Evolutionary conservation across 345 rosid species (phyloP), one percentile per base, ranked within the genome.

Genomic region (Pugionium dolabratum): DNA sequence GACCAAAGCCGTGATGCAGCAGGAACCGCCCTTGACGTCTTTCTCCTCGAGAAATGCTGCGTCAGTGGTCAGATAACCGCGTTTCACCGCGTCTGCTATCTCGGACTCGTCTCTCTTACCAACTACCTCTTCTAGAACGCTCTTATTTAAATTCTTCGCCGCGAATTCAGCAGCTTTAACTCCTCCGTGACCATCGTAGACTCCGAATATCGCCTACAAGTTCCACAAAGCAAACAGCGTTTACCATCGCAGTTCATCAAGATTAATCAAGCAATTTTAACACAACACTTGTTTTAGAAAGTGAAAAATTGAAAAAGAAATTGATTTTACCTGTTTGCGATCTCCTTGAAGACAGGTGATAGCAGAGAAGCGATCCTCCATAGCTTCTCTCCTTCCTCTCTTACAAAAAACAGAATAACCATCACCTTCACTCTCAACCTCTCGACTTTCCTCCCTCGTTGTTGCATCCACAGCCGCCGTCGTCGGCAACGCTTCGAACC

Each of bases 311-410:
- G 33, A 62, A 30, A 55, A 1, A 2, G 36, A 44, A 33, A 27
- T 32, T 7, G 9, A 44, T 9, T 4, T 41, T 79, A 91, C 98
- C 92, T 87, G 88, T 46, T 82, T 87, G 54, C 71, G 60, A 61
- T 89, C 86, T 56, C 88, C 95, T 2, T 75, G 81, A 68, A 85
- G 60, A 65, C 73, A 70, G 42, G 80, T 69, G 9, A 62, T 46
- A 30, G 96, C 89, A 54, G 97, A 90, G 82, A 75, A 86, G 0
- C 98, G 90, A 79, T 93, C 98, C 66, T 93, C 98, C 96, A 89
- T 86, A 50, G 84, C 82, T 48, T 83, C 93, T 76, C 95, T 83
- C 76, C 90, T 86, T 27, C 98, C 98, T 84, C 80, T 81, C 79
- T 89, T 89, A 63, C 98, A 89, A 71, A 74, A 86, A 49, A 93